A percentile compares a stretch with the other conserved stretches of the same genome.
phyloP scores from a whole-genome alignment of 1,284 basidiomycete genomes.

The Puccinia coronata region DNA sequence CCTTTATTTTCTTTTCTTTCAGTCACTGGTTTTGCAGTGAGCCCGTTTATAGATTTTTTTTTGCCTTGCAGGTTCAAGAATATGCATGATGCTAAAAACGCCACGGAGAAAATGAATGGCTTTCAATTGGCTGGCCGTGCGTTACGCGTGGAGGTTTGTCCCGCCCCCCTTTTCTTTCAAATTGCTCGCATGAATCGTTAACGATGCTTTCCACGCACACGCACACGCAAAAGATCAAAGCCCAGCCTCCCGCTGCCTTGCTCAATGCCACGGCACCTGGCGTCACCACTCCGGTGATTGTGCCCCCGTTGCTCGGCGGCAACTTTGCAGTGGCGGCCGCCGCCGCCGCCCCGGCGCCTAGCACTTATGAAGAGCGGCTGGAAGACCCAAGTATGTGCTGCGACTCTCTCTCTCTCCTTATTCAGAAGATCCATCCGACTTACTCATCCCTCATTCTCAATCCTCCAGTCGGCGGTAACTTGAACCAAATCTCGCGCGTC shows the following conservation, averaged over 20 bases:
- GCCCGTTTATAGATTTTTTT: too few species aligned
- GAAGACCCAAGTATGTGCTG: constrained; percentile 51
- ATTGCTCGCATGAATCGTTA: not conserved
- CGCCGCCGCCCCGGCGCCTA: constrained; percentile 78
- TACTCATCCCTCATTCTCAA: not conserved
- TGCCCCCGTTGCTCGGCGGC: constrained; percentile 15
- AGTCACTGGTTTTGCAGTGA: too few species aligned
- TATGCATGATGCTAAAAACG: constrained; percentile 88
- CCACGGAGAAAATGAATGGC: constrained; percentile 95
- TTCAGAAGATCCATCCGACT: too few species aligned
- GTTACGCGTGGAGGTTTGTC: constrained; percentile 62
- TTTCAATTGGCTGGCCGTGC: constrained; percentile 93
- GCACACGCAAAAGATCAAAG: too few species aligned
- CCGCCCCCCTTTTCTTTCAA: not conserved
- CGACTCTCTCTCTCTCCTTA: constrained; percentile 20
- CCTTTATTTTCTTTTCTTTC: not conserved
- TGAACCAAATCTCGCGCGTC: constrained; percentile 92
- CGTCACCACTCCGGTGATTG: constrained; percentile 26
- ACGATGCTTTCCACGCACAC: not conserved
- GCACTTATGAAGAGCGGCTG: constrained; percentile 60
- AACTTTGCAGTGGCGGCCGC: too few species aligned
- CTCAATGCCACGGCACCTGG: constrained; percentile 44
- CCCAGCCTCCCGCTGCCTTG: constrained; percentile 42
- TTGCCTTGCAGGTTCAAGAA: constrained; percentile 74
- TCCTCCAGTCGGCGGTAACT: constrained; percentile 64